These are phyloP conservation scores for Wilcoxina mikolae DNA, from an alignment of 495 filamentous ascomycete genomes.

Conservation along the genomic window DNA sequence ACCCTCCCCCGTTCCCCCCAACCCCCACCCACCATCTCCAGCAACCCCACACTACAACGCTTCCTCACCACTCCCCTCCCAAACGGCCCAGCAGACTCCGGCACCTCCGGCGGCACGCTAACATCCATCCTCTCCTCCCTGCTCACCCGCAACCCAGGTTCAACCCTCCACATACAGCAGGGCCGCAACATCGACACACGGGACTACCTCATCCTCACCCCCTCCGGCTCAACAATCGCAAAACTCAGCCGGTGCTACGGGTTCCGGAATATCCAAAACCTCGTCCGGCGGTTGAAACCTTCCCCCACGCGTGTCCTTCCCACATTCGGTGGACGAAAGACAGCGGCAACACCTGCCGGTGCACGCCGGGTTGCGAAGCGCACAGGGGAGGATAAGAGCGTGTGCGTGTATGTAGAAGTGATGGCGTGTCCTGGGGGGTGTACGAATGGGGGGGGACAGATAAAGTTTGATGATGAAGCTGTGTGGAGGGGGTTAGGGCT, in stretches of 20 bases:
- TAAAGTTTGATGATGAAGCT: constrained; percentile 46
- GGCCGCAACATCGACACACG: constrained; percentile 83
- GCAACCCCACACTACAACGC: constrained; percentile 23
- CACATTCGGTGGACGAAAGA: constrained; percentile 34
- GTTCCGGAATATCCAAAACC: constrained; percentile 94
- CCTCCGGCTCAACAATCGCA: constrained; percentile 46
- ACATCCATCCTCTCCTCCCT: constrained; percentile 63
- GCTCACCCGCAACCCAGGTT: constrained; percentile 51
- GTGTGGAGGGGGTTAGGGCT: constrained; percentile 42
- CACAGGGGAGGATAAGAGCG: constrained; percentile 29
- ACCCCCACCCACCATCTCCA: constrained; percentile 19
- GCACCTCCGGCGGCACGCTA: constrained; percentile 81
- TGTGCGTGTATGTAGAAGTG: constrained; percentile 80
- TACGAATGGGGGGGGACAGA: constrained; percentile 92
- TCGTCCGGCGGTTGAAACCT: constrained; percentile 79
- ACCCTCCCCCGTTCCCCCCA: constrained; percentile 45
- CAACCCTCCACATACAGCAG: constrained; percentile 48
- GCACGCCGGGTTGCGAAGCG: constrained; percentile 25
- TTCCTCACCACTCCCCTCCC: constrained; percentile 49
- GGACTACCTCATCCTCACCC: constrained; percentile 47
- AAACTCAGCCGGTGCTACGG: constrained; percentile 85
- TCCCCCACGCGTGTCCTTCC: constrained; percentile 59
- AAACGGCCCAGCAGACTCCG: constrained; percentile 34
- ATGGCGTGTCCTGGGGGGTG: constrained; percentile 98
- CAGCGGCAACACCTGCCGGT: constrained; percentile 25